Evolutionary conservation across 495 filamentous ascomycete species (phyloP).

Genomic region (Chaetomium tenue): DNA sequence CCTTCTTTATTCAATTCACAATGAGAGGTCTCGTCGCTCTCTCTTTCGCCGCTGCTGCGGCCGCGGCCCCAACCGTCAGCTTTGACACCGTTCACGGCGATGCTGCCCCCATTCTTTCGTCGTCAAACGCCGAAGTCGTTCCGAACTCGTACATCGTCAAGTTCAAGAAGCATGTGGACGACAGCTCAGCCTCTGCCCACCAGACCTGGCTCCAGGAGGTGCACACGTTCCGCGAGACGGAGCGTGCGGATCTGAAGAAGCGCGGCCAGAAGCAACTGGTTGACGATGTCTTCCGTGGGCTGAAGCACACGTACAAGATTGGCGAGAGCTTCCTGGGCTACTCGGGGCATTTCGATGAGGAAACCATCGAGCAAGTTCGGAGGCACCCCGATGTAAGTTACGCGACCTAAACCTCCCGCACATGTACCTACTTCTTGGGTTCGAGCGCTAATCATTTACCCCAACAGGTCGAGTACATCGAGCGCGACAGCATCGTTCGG

Average conservation of each 20-base stretch:
- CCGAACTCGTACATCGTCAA: slow-evolving; percentile 95
- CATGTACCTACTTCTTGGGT: neutral
- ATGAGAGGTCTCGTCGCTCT: slow-evolving; percentile 75
- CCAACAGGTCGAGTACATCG: slow-evolving; percentile 89
- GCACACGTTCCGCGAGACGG: slow-evolving; percentile 58
- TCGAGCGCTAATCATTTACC: slow-evolving; percentile 20
- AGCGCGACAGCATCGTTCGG: slow-evolving; percentile 89
- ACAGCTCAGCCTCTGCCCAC: slow-evolving; percentile 65
- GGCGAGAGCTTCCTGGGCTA: slow-evolving; percentile 82
- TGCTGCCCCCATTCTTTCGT: slow-evolving; percentile 84
- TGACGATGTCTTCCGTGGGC: slow-evolving; percentile 70
- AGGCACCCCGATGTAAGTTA: slow-evolving; percentile 93
- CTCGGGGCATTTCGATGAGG: slow-evolving; percentile 92
- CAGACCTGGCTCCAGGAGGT: slow-evolving; percentile 91
- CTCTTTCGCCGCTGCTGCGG: slow-evolving; percentile 63
- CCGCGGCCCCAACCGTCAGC: slow-evolving; percentile 71
- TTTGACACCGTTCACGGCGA: slow-evolving; percentile 80
- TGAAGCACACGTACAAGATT: slow-evolving; percentile 96
- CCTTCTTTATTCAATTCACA: slow-evolving; percentile 42
- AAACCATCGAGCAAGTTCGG: slow-evolving; percentile 88
- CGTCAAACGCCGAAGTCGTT: slow-evolving; percentile 67
- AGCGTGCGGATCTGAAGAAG: slow-evolving; percentile 81
- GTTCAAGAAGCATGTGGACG: slow-evolving; percentile 91
- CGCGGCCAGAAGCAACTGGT: slow-evolving; percentile 72
- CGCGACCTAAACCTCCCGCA: too few relatives aligned